Conservation (phyloP, 2,329 filamentous ascomycete genomes). For the Xylaria sp. region DNA sequence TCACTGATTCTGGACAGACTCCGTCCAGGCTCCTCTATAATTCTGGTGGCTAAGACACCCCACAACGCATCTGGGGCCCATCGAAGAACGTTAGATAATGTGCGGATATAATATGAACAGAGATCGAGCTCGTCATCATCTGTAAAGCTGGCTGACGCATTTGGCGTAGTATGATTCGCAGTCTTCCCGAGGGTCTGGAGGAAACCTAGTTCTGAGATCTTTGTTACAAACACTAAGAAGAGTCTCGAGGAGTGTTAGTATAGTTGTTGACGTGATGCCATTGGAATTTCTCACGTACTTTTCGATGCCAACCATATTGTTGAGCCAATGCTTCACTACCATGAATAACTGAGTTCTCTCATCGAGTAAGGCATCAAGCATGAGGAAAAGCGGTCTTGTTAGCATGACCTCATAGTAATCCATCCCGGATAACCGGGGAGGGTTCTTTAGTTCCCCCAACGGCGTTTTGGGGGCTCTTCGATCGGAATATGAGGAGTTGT, state of each 20-base stretch:
- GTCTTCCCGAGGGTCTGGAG: slow-evolving; percentile 52
- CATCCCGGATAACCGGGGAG: slow-evolving; percentile 62
- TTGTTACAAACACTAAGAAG: slow-evolving; percentile 69
- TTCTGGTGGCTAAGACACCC: slow-evolving; percentile 74
- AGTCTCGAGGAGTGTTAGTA: slow-evolving; percentile 57
- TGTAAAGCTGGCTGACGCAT: slow-evolving; percentile 53
- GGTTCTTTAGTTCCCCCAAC: slow-evolving; percentile 49
- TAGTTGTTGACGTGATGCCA: slow-evolving; percentile 11
- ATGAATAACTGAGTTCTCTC: slow-evolving; percentile 79
- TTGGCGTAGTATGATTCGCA: slow-evolving; percentile 43
- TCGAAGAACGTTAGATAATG: slow-evolving; percentile 77
- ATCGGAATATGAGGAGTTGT: slow-evolving; percentile 60
- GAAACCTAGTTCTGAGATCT: slow-evolving; percentile 67
- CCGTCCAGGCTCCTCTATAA: slow-evolving; percentile 60
- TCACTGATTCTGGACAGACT: slow-evolving; percentile 63
- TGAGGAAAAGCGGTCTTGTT: slow-evolving; percentile 81
- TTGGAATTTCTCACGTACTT: slow-evolving; percentile 58
- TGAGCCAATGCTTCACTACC: slow-evolving; percentile 83
- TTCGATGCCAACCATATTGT: slow-evolving; percentile 71
- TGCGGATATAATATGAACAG: slow-evolving; percentile 81
- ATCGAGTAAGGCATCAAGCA: slow-evolving; percentile 81
- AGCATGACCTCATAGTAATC: slow-evolving; percentile 79
- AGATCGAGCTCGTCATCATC: slow-evolving; percentile 77
- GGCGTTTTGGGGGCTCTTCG: slow-evolving; percentile 56
- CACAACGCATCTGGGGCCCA: slow-evolving; percentile 76